phyloP scores from a whole-genome alignment of 1,284 basidiomycete genomes.

The Sporisorium graminicola region DNA sequence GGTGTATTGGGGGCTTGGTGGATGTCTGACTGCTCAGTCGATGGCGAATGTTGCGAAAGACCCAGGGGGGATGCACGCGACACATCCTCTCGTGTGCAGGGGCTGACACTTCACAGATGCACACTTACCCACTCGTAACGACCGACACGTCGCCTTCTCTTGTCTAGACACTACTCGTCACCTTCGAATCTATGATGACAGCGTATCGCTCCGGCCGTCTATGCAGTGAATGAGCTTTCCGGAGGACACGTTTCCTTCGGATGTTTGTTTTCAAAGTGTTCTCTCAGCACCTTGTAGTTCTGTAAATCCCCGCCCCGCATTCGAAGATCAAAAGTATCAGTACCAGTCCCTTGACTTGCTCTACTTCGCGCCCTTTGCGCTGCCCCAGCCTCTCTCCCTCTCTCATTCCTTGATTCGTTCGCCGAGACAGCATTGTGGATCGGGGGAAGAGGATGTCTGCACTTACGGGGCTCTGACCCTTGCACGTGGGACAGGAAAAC shows the following conservation, averaged over 20 bases:
- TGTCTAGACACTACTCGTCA: neutral
- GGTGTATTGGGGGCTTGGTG: neutral
- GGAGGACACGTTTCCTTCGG: conserved; percentile 32
- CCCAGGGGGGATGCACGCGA: neutral
- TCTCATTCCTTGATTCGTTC: too few species aligned
- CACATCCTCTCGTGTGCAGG: neutral
- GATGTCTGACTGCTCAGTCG: too few species aligned
- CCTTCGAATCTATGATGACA: neutral
- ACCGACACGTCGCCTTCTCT: neutral
- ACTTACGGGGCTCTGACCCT: conserved; percentile 42
- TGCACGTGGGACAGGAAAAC: conserved; percentile 45
- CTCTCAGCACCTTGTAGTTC: conserved; percentile 42
- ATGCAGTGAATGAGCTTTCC: conserved; percentile 28
- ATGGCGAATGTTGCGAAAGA: neutral
- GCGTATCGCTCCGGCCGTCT: neutral
- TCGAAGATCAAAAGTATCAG: neutral
- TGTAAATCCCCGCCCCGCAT: neutral
- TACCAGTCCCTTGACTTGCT: neutral
- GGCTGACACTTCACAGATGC: neutral
- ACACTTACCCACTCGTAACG: neutral
- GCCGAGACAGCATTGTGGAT: too few species aligned
- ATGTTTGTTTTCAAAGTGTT: conserved; percentile 47
- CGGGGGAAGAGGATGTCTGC: too few species aligned
- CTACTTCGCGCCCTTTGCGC: neutral
- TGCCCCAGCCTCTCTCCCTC: too few species aligned